Evolutionary conservation across 108 stramenopile genomes (phyloP), one percentile per base, ranked within the genome.

Genomic region (Cyclotella sp.): DNA sequence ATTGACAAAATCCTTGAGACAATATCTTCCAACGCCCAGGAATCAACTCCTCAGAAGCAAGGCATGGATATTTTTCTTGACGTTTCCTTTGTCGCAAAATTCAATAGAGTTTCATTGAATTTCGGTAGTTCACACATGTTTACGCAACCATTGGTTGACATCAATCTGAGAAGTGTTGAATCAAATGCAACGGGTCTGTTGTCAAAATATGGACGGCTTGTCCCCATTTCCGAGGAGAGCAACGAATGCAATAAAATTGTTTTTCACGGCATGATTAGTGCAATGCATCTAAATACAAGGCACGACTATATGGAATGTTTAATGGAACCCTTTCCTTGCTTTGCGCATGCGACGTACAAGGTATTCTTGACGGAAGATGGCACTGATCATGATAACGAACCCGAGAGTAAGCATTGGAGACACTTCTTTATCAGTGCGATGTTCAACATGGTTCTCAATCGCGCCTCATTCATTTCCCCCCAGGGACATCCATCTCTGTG

Each of bases 251-350:
- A 77, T 22, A 21, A 53, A 64, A 13, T 77, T 55, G 22, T 19
- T 41, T 70, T 77, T 30, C 40, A 49, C 16, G 63, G 69, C 34
- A 54, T 51, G 45, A 54, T 75, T 22, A 73, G 69, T 16, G 80
- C 68, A 43, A 52, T 45, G 22, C 70, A 70, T 42, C 63, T 81
- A 26, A 75, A 81, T 53, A 75, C 73, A 43, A 77, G 49, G n/a
- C 73, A 71, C 19, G 43, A 70, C 45, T 59, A 72, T 18, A 84
- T 84, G 83, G 78, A 75, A 24, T 55, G 30, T n/a, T 68, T 83
- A n/a, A 54, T 83, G 15, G 78, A 79, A 45, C 78, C 82, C 14
- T 83, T 49, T 28, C 71, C 71, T 12, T 49, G 59, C 29, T 61
- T 49, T 60, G 71, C 59, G 9, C 18, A 30, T 54, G 60, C 40